phyloP scores from a whole-genome alignment of 345 rosid species.

The Eucalyptus cloeziana region DNA sequence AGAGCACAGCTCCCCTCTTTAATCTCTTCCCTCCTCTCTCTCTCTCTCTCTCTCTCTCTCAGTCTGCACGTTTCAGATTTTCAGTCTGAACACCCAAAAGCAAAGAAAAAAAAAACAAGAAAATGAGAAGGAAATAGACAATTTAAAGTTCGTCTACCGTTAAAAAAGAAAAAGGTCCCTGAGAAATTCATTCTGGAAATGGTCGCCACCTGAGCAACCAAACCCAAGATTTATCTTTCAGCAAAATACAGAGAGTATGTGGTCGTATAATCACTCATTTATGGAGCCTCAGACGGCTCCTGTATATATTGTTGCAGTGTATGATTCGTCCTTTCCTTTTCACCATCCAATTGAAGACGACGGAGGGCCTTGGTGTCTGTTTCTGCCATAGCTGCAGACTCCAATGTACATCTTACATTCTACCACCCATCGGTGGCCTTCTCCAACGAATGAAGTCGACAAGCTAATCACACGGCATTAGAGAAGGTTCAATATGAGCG shows the following conservation, averaged over 20 bases:
- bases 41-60: neutral
- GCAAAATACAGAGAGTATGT: neutral
- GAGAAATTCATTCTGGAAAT: neutral
- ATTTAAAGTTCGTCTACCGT: neutral
- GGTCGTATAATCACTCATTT: neutral
- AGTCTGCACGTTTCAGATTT: neutral
- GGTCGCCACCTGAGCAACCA: neutral
- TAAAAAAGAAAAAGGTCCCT: neutral
- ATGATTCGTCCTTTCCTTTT: neutral
- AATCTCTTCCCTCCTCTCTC: neutral
- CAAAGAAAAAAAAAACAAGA: neutral
- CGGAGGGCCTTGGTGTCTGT: neutral
- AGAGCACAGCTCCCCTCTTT: neutral
- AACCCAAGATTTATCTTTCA: neutral
- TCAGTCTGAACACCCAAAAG: neutral
- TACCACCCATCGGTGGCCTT: neutral
- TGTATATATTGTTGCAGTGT: neutral
- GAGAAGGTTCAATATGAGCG: neutral
- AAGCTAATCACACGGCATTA: neutral
- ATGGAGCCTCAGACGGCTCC: neutral
- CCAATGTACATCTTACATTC: neutral
- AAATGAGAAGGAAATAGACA: neutral
- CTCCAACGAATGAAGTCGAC: neutral
- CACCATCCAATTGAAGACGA: neutral
- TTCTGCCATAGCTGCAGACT: neutral